Conservation (phyloP, 257 asterid genomes). For the Schizonepeta tenuifolia region DNA sequence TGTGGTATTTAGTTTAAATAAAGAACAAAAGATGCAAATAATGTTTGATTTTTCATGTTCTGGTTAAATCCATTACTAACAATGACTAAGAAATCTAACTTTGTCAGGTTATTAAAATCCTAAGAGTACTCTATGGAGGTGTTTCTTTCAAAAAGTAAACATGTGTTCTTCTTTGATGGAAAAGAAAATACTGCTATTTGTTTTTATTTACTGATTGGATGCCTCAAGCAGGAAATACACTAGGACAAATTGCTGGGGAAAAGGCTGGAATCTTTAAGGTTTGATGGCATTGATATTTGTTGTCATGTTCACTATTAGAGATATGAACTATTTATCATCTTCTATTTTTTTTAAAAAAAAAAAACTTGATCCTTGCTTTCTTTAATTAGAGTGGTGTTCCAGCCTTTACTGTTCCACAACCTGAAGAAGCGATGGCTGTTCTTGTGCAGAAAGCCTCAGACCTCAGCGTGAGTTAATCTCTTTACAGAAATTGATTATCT, state of each 20-base stretch:
- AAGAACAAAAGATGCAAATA: constrained; percentile 13
- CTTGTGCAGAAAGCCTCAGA: constrained; percentile 65
- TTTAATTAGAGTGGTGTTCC: constrained; percentile 55
- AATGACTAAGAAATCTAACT: background rate
- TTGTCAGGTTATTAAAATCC: constrained; percentile 11
- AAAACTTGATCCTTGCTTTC: constrained; percentile 11
- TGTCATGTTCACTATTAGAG: constrained; percentile 21
- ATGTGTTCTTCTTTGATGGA: constrained; percentile 18
- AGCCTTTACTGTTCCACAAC: constrained; percentile 73
- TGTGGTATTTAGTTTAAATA: constrained; percentile 5
- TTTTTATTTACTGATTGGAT: constrained; percentile 26
- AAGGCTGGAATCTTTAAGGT: constrained; percentile 99
- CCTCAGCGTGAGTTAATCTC: constrained; percentile 54
- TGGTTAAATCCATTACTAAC: constrained; percentile 25
- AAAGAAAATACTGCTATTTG: constrained; percentile 7
- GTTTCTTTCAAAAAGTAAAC: constrained; percentile 22
- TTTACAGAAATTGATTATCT: constrained; percentile 15
- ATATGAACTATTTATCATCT: constrained; percentile 13
- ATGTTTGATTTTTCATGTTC: constrained; percentile 1
- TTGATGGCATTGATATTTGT: constrained; percentile 26
- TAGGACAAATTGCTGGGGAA: constrained; percentile 96
- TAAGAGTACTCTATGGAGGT: constrained; percentile 10
- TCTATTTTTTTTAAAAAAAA: background rate
- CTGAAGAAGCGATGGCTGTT: constrained; percentile 72
- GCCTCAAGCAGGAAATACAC: constrained; percentile 77